Percentiles rank a stretch among this genome's conserved stretches.
Conservation (phyloP, 1,284 basidiomycete genomes). For the Heterobasidion annosum region DNA sequence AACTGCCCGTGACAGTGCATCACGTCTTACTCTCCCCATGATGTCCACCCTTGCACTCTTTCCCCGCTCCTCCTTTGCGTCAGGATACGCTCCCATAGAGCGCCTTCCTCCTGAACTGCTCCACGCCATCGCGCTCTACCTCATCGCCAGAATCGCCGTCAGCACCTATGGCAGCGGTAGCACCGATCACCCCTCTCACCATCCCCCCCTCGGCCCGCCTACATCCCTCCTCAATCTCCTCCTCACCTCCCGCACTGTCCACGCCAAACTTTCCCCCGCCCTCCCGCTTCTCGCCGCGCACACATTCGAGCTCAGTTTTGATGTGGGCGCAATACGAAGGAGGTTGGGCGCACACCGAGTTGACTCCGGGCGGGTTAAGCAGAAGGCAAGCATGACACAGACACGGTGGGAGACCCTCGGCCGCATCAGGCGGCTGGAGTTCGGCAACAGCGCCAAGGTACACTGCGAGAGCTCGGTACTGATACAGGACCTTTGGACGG, state of each 20-base stretch:
- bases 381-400: too few relatives aligned
- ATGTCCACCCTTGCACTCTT: too few relatives aligned
- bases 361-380: too few relatives aligned
- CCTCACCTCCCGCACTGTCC: background rate
- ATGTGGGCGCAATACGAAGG: background rate
- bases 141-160: too few relatives aligned
- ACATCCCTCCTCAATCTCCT: background rate
- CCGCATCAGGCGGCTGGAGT: background rate
- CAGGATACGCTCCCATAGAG: too few relatives aligned
- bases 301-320: background rate
- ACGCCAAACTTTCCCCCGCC: background rate
- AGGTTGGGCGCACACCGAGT: too few relatives aligned
- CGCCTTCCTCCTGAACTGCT: too few relatives aligned
- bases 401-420: background rate
- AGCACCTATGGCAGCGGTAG: too few relatives aligned
- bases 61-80: too few relatives aligned
- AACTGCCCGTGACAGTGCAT: too few relatives aligned
- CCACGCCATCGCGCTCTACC: too few relatives aligned
- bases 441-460: background rate
- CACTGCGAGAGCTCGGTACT: background rate
- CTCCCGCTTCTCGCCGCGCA: background rate
- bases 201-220: background rate
- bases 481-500: background rate
- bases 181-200: background rate
- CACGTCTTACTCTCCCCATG: too few relatives aligned